Evolutionary conservation across 192 early-diverging fungal genomes (phyloP).

Genomic region (Dissophora globulifera): DNA sequence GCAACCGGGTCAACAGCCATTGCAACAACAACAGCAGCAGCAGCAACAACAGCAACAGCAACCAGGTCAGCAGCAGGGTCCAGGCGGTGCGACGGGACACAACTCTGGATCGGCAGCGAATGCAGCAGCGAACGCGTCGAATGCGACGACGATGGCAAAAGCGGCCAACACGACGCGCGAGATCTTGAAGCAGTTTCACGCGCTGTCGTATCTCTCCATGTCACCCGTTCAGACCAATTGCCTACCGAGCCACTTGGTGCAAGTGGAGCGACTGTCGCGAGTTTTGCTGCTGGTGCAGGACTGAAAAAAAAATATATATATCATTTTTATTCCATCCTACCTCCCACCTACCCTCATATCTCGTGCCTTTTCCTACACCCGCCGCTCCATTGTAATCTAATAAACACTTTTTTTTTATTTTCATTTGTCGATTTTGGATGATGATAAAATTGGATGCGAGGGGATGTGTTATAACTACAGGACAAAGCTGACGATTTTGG

Average conservation of each 20-base stretch:
- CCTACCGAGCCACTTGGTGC: slow-evolving; percentile 59
- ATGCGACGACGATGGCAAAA: slow-evolving; percentile 19
- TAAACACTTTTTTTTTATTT: too few species aligned
- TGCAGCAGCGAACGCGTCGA: too few species aligned
- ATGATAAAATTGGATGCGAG: too few species aligned
- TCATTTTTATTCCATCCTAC: too few species aligned
- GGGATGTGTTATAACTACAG: too few species aligned
- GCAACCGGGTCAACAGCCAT: background rate
- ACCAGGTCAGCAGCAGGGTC: background rate
- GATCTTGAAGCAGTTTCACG: slow-evolving; percentile 62
- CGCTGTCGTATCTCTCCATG: slow-evolving; percentile 61
- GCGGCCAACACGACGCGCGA: slow-evolving; percentile 57
- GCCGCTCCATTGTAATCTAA: too few species aligned
- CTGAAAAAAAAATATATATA: background rate
- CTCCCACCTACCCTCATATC: too few species aligned
- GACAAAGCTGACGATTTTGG: slow-evolving; percentile 84
- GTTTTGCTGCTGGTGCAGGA: slow-evolving; percentile 55
- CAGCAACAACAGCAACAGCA: background rate
- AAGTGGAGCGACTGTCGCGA: slow-evolving; percentile 60
- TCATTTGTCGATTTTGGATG: too few species aligned
- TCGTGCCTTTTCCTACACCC: too few species aligned
- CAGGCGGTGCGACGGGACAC: too few species aligned
- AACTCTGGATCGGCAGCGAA: too few species aligned
- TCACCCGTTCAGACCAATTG: slow-evolving; percentile 56
- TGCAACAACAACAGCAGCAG: background rate